phyloP scores from a whole-genome alignment of 495 filamentous ascomycete species.

The Neurospora sp. region DNA sequence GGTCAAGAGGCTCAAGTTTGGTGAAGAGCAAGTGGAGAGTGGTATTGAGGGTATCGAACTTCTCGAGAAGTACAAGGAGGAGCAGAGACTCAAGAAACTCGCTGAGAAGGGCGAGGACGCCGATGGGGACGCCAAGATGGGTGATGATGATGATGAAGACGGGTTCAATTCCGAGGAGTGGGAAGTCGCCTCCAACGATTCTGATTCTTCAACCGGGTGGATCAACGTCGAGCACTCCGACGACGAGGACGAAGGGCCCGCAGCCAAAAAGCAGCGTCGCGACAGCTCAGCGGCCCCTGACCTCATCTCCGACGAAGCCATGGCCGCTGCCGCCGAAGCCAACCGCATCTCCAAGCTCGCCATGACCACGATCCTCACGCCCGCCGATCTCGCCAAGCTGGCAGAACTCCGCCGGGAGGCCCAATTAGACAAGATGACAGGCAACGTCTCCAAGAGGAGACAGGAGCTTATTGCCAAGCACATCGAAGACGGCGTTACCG shows the following conservation, averaged over 20 bases:
- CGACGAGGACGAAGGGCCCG: slow-evolving; percentile 57
- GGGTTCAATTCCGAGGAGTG: slow-evolving; percentile 70
- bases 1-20: slow-evolving; percentile 63
- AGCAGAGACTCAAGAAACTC: slow-evolving; percentile 64
- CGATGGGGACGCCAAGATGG: slow-evolving; percentile 15
- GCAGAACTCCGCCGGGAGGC: slow-evolving; percentile 72
- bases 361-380: slow-evolving; percentile 82
- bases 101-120: slow-evolving; percentile 46
- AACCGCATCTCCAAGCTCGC: slow-evolving; percentile 48
- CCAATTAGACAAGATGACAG: slow-evolving; percentile 51
- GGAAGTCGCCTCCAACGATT: slow-evolving; percentile 74
- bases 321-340: slow-evolving; percentile 30
- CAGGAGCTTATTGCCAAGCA: slow-evolving; percentile 50
- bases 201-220: slow-evolving; percentile 76
- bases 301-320: slow-evolving; percentile 24
- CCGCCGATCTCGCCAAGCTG: slow-evolving; percentile 85
- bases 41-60: slow-evolving; percentile 90
- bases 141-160: slow-evolving; percentile 43
- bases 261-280: slow-evolving; percentile 47
- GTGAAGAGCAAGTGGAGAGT: slow-evolving; percentile 59
- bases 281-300: slow-evolving; percentile 14
- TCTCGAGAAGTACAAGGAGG: slow-evolving; percentile 86
- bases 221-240: slow-evolving; percentile 73
- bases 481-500: slow-evolving; percentile 74
- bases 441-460: slow-evolving; percentile 30